These are phyloP conservation scores for Neopestalotiopsis sp. DNA, from an alignment of 2,329 filamentous ascomycete genomes.

Conservation along the genomic window DNA sequence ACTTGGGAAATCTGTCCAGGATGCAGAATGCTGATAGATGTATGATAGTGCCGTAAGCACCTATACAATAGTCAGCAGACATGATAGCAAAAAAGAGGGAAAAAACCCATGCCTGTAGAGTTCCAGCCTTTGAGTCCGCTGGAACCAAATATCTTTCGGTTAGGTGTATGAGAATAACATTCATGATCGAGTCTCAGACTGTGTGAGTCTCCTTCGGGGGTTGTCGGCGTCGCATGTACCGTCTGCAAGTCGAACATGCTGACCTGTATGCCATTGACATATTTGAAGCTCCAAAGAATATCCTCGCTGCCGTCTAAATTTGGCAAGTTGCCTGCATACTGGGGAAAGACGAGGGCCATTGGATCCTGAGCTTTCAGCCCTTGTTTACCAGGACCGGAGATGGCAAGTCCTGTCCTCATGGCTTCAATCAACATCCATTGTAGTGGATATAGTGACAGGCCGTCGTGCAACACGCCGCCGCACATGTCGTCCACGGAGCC, in stretches of 20 bases:
- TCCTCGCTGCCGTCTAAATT: constrained; percentile 20
- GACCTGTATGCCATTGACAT: constrained; percentile 30
- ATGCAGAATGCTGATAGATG: constrained; percentile 31
- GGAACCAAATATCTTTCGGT: constrained; percentile 2
- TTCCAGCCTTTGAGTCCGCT: constrained; percentile 7
- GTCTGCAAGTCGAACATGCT: constrained; percentile 30
- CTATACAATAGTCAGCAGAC: background rate
- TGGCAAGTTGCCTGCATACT: constrained; percentile 16
- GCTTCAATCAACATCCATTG: constrained; percentile 48
- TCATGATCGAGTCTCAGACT: constrained; percentile 8
- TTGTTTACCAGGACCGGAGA: constrained; percentile 26
- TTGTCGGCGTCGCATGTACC: constrained; percentile 20
- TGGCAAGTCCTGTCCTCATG: constrained; percentile 34
- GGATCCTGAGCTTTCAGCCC: constrained; percentile 25
- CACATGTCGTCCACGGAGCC: constrained; percentile 44
- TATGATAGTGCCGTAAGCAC: constrained; percentile 30
- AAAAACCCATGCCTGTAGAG: background rate
- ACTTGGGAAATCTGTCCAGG: constrained; percentile 21
- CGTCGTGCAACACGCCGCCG: constrained; percentile 40
- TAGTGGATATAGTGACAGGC: constrained; percentile 45
- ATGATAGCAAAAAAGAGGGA: background rate
- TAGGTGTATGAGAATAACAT: background rate
- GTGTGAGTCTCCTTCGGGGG: background rate
- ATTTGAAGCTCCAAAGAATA: constrained; percentile 27
- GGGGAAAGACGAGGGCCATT: constrained; percentile 17